Conservation (phyloP, 148 eudicot species). For the Simmondsia chinensis region DNA sequence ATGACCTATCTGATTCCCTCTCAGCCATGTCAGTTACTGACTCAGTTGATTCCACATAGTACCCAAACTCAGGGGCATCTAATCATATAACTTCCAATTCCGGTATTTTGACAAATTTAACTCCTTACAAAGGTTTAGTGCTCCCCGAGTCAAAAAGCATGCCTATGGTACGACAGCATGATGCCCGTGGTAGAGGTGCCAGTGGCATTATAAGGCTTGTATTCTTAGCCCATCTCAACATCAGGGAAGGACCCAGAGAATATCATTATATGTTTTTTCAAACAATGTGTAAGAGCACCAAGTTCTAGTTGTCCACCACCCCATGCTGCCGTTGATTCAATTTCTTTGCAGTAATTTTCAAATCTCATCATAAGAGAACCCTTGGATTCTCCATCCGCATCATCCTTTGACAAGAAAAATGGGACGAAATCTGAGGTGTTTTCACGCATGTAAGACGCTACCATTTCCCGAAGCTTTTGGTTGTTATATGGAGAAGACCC, state of each 20-base stretch:
- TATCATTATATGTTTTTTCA: conserved; percentile 53
- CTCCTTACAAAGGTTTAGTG: conserved; percentile 73
- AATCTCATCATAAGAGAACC: conserved; percentile 40
- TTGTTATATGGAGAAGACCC: conserved; percentile 43
- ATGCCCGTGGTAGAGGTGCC: conserved; percentile 25
- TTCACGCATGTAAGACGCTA: conserved; percentile 52
- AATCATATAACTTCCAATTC: too few species aligned
- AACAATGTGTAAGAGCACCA: conserved; percentile 60
- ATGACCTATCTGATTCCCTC: too few species aligned
- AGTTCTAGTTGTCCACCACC: conserved; percentile 73
- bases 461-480: conserved; percentile 57
- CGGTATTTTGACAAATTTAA: too few species aligned
- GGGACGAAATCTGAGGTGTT: conserved; percentile 50
- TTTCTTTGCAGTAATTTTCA: conserved; percentile 53
- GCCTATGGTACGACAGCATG: conserved; percentile 60
- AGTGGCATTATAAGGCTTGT: conserved; percentile 26
- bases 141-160: conserved; percentile 80
- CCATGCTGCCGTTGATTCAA: conserved; percentile 73
- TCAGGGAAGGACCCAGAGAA: conserved; percentile 70
- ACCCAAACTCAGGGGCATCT: too few species aligned
- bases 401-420: conserved; percentile 52
- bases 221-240: conserved; percentile 85
- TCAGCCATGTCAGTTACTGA: too few species aligned
- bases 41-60: too few species aligned
- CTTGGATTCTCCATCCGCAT: conserved; percentile 34